Base-by-base conservation (phyloP, 306 rosid species). In the Rosa lucieae region DNA sequence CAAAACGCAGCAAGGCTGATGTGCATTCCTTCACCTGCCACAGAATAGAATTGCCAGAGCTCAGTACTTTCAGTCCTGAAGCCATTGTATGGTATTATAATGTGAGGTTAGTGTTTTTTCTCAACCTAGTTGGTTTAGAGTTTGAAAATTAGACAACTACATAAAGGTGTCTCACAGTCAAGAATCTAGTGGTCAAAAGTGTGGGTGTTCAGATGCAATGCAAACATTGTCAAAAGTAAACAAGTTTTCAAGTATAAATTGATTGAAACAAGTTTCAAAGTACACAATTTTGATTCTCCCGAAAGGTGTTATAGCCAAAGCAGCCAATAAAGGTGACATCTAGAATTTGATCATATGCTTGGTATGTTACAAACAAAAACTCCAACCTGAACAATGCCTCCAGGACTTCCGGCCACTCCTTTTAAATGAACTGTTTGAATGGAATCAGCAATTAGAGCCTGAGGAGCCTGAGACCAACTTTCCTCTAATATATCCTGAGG, bases 1-100 rank as follows among this genome's bases (percentile, higher is more conserved):
- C 93, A 88, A 89, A 92, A 72, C 87, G 89, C 85, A 92, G 91
- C 92, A 95, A 81, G 78, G 99, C 92, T 18, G 92, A 79, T n/a
- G 97, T 91, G 78, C 99, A 95, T 86, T 95, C 99, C 88, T 89
- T 95, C 80, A 95, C 92, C 99, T 94, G 88, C 62, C 76, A 89
- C 53, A 55, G 46, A 82, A 72, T 49, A 66, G 63, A 68, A 80
- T 78, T 43, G 46, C 84, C 83, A 85, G 42, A 58, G 9, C 35
- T n/a, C 26, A 55, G 39, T 15, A 75, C 42, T 55, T 66, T 66
- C 61, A 49, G 59, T 80, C 58, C 72, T 26, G 44, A 61, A 75
- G 79, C n/a, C 71, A 46, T 51, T 29, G 81, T 65, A 55, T 32
- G 81, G 66, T 37, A 53, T 74, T 62, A 13, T 9, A 70, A 75